phyloP scores from a whole-genome alignment of 1,139 yeast species.

The Kodamaea derodonti region DNA sequence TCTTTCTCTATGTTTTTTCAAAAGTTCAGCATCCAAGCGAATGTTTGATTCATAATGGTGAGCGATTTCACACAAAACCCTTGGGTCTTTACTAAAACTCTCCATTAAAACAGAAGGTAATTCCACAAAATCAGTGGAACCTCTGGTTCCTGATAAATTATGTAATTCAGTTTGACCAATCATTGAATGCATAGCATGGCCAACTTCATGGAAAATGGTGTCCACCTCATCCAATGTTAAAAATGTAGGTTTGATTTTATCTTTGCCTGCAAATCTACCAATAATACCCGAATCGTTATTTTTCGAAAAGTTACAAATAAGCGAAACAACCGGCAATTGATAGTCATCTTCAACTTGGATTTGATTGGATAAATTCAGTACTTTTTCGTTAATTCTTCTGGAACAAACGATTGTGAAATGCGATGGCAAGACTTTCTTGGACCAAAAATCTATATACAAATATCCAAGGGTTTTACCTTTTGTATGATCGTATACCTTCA shows the following conservation, averaged over 20 bases:
- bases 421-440: slow-evolving; percentile 62
- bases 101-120: slow-evolving; percentile 95
- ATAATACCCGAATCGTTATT: slow-evolving; percentile 17
- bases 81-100: slow-evolving; percentile 76
- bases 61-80: slow-evolving; percentile 73
- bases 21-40: slow-evolving; percentile 48
- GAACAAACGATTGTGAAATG: slow-evolving; percentile 98
- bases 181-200: slow-evolving; percentile 99
- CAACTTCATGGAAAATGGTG: slow-evolving; percentile 97
- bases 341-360: slow-evolving; percentile 50
- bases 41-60: slow-evolving; percentile 69
- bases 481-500: slow-evolving; percentile 53
- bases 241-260: slow-evolving; percentile 34
- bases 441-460: slow-evolving; percentile 46
- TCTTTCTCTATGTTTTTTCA: slow-evolving; percentile 50
- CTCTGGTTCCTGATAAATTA: slow-evolving; percentile 91
- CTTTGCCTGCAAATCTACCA: slow-evolving; percentile 28
- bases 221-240: slow-evolving; percentile 78
- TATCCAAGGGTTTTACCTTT: slow-evolving; percentile 30
- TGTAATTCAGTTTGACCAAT: slow-evolving; percentile 86
- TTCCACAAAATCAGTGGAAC: slow-evolving; percentile 95
- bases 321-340: slow-evolving; percentile 86
- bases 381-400: slow-evolving; percentile 43
- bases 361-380: slow-evolving; percentile 28
- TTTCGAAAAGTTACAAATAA: slow-evolving; percentile 78